A percentile compares a stretch with the other conserved stretches of the same genome.
Conservation (phyloP, 2,329 filamentous ascomycete species). For the Exophiala sp. region DNA sequence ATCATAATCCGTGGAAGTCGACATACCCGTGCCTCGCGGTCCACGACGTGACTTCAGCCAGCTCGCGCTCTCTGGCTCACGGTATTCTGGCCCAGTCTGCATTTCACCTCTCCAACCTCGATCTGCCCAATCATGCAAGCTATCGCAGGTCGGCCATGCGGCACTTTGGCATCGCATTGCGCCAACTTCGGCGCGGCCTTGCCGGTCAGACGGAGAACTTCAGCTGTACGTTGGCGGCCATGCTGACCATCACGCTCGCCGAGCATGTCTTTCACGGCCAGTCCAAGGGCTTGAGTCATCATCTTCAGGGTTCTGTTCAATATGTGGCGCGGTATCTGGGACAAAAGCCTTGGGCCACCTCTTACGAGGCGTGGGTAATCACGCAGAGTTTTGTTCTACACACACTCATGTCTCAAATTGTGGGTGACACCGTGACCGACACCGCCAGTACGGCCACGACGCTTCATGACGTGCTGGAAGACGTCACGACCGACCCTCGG, state of each 20-base stretch:
- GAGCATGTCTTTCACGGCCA: slow-evolving; percentile 16
- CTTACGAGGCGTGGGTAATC: slow-evolving; percentile 9
- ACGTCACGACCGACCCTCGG: slow-evolving; percentile 2
- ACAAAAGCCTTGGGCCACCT: slow-evolving; percentile 12
- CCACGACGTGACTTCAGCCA: not conserved
- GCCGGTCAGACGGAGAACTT: slow-evolving; percentile 2
- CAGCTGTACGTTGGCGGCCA: slow-evolving; percentile 8
- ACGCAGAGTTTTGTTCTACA: slow-evolving; percentile 13
- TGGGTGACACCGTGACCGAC: not conserved
- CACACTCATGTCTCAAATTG: slow-evolving; percentile 6
- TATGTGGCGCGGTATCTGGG: slow-evolving; percentile 9
- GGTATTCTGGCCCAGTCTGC: slow-evolving; percentile 13
- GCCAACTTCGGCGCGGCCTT: slow-evolving; percentile 6
- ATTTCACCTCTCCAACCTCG: slow-evolving; percentile 10
- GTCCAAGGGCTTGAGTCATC: slow-evolving; percentile 5
- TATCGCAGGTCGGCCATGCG: slow-evolving; percentile 1
- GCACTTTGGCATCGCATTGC: slow-evolving; percentile 9
- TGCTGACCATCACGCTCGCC: slow-evolving; percentile 11
- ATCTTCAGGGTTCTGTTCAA: slow-evolving; percentile 5
- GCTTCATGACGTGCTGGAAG: slow-evolving; percentile 8
- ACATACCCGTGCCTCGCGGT: slow-evolving; percentile 14
- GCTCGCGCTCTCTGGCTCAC: slow-evolving; percentile 4
- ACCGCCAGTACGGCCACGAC: not conserved
- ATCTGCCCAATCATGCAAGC: not conserved
- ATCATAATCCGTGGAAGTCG: slow-evolving; percentile 13